Evolutionary conservation across 352 stramenopile genomes (phyloP).

Genomic region (Globisporangium spiculum): DNA sequence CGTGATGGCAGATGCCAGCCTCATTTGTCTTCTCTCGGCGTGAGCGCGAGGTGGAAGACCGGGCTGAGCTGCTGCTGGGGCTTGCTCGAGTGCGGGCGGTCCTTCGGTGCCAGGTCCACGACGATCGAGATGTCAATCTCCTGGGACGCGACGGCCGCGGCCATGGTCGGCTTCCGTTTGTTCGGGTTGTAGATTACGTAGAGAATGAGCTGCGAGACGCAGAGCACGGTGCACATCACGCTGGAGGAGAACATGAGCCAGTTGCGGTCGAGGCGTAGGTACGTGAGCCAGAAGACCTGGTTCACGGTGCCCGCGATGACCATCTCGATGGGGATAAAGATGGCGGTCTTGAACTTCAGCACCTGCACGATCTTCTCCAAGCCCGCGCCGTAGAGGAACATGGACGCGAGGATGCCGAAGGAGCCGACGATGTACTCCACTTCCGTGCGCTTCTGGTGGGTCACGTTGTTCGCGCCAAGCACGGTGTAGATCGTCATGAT

Average conservation of each 20-base stretch:
- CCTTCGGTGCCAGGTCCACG: slow-evolving; percentile 5
- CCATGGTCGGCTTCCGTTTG: slow-evolving; percentile 6
- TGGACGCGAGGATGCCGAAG: slow-evolving; percentile 29
- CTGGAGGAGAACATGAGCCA: slow-evolving; percentile 57
- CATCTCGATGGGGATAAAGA: slow-evolving; percentile 48
- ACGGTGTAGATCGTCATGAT: slow-evolving; percentile 39
- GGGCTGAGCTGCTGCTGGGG: neutral
- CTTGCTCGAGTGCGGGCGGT: neutral
- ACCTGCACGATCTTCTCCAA: slow-evolving; percentile 42
- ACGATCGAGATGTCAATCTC: slow-evolving; percentile 14
- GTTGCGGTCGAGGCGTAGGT: slow-evolving; percentile 38
- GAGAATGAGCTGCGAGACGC: slow-evolving; percentile 32
- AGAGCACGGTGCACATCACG: slow-evolving; percentile 33
- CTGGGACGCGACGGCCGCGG: neutral
- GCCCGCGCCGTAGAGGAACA: slow-evolving; percentile 36
- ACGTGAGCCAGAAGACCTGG: slow-evolving; percentile 46
- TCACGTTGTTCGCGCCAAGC: slow-evolving; percentile 32
- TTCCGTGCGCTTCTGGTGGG: slow-evolving; percentile 23
- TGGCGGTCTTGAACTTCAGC: slow-evolving; percentile 38
- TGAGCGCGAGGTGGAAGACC: slow-evolving; percentile 7
- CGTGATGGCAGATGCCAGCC: neutral
- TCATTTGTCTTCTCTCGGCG: neutral
- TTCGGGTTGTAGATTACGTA: slow-evolving; percentile 45
- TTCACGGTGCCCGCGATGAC: slow-evolving; percentile 39
- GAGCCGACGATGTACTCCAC: slow-evolving; percentile 33